A percentile compares a stretch with the other conserved stretches of the same genome.
phyloP scores from a whole-genome alignment of 148 eudicot species.

The Drosera capensis region DNA sequence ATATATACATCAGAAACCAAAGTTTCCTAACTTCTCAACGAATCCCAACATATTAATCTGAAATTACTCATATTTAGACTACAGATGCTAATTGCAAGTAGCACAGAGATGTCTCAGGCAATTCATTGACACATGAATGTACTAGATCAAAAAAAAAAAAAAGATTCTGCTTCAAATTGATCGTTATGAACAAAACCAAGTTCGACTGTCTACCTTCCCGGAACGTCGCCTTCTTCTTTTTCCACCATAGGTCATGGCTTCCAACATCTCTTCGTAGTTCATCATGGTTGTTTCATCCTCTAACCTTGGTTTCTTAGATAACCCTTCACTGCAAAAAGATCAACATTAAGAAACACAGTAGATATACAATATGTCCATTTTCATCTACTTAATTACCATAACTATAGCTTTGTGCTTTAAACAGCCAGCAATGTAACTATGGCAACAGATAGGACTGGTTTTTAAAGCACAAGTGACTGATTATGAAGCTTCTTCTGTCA shows the following conservation, averaged over 20 bases:
- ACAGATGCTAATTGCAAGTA: no score
- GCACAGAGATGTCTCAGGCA: no score
- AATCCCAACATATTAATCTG: no score
- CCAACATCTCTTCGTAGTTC: slow-evolving; percentile 54
- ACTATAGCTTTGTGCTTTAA: no score
- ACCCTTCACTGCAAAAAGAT: slow-evolving; percentile 28
- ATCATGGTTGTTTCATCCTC: slow-evolving; percentile 51
- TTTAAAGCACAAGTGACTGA: no score
- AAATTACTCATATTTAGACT: no score
- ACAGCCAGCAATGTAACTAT: no score
- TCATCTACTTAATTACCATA: neutral
- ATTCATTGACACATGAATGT: neutral
- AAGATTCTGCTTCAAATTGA: neutral
- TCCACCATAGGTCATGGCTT: slow-evolving; percentile 40
- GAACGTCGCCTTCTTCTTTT: slow-evolving; percentile 34
- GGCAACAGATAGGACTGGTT: no score
- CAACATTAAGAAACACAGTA: neutral
- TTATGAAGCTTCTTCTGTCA: no score
- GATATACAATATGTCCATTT: neutral
- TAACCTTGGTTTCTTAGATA: slow-evolving; percentile 38
- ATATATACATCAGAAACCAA: no score
- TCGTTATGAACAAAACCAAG: neutral
- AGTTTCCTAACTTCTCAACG: no score
- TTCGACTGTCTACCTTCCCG: slow-evolving; percentile 34
- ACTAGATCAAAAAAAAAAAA: neutral